phyloP scores from a whole-genome alignment of 768 basidiomycete genomes.

The Termitomyces sp. region DNA sequence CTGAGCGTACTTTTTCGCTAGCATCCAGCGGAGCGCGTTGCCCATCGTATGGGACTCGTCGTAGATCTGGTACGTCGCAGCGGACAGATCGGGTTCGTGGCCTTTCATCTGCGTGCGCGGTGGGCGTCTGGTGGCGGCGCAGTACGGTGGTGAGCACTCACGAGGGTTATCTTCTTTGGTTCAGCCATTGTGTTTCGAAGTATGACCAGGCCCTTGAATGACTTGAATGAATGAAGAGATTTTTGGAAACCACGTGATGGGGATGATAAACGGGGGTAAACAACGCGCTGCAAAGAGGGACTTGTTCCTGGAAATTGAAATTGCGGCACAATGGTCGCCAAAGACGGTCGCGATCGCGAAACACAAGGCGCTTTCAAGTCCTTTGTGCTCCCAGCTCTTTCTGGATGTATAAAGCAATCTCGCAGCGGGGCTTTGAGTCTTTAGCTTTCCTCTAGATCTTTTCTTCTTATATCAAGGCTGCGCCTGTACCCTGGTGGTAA shows the following conservation, averaged over 20 bases:
- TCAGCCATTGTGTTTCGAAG: conserved; percentile 27
- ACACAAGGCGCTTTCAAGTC: no score
- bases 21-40: conserved; percentile 93
- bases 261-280: no score
- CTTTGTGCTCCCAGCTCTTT: conserved; percentile 2
- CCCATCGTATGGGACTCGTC: conserved; percentile 97
- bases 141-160: conserved; percentile 15
- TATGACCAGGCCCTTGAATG: no score
- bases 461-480: conserved; percentile 27
- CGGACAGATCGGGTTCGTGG: conserved; percentile 73
- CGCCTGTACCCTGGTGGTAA: conserved; percentile 32
- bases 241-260: conserved; percentile 10
- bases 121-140: neutral
- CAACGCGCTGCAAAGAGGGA: neutral
- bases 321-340: no score
- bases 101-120: conserved; percentile 66
- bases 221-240: neutral
- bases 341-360: no score
- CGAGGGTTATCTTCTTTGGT: conserved; percentile 39
- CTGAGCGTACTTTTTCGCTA: conserved; percentile 93
- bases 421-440: neutral
- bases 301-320: no score
- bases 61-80: conserved; percentile 87
- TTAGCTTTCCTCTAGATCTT: conserved; percentile 16
- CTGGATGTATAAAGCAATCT: conserved; percentile 24